Conservation (phyloP, 164 flowering plant genomes). For the Vitis cinerea region DNA sequence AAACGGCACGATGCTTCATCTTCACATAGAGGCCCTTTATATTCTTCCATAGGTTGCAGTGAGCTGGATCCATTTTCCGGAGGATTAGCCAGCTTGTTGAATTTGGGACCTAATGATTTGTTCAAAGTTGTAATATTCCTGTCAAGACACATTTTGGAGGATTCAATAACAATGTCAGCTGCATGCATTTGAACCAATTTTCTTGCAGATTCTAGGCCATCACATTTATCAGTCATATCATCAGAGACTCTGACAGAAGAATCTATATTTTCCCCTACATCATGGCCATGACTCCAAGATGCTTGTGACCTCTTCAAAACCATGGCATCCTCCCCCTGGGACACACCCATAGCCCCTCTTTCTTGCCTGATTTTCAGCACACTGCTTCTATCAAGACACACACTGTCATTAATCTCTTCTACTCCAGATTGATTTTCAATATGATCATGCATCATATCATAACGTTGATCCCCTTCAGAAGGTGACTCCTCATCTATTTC, state of each 20-base stretch:
- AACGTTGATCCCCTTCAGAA: conserved; percentile 22
- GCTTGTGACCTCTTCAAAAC: conserved; percentile 16
- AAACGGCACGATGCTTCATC: conserved; percentile 16
- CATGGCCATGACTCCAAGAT: conserved; percentile 13
- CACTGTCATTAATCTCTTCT: conserved; percentile 13
- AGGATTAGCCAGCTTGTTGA: conserved; percentile 10
- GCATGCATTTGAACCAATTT: conserved; percentile 2
- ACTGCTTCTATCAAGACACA: conserved; percentile 8
- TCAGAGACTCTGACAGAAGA: conserved; percentile 18
- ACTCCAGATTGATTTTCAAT: conserved; percentile 12
- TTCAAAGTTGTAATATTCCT: conserved; percentile 3
- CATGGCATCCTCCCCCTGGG: conserved; percentile 14
- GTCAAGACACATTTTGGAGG: conserved; percentile 8
- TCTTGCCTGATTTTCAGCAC: conserved; percentile 12
- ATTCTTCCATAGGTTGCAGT: conserved; percentile 23
- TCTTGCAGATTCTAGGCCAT: conserved; percentile 21
- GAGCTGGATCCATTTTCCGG: conserved; percentile 19
- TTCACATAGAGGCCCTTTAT: conserved; percentile 17
- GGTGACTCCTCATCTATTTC: conserved; percentile 24
- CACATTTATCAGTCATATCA: conserved; percentile 14
- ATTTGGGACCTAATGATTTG: conserved; percentile 18
- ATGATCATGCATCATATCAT: conserved; percentile 7
- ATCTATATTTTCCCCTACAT: conserved; percentile 11
- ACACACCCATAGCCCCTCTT: conserved; percentile 11
- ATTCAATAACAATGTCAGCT: conserved; percentile 13